A percentile compares a stretch with the other conserved stretches of the same genome.
Evolutionary conservation across 2,329 filamentous ascomycete genomes (phyloP).

Genomic region (Juglanconis juglandina): DNA sequence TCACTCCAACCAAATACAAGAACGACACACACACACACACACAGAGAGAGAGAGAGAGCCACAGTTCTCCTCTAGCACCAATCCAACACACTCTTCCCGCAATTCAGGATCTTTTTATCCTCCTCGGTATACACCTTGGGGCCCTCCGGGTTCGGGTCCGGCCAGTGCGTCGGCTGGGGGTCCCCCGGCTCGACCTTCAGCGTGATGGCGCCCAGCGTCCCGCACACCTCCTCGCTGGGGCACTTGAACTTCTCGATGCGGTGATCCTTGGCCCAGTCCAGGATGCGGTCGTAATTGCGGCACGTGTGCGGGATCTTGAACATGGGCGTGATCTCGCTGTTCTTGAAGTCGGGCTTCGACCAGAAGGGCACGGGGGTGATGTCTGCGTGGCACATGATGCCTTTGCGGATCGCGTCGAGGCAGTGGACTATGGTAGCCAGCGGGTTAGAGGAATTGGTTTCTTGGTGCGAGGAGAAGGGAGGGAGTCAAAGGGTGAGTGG

Average conservation of each 20-base stretch:
- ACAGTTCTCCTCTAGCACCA: background rate
- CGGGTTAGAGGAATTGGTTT: background rate
- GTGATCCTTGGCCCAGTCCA: constrained; percentile 2
- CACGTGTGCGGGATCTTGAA: constrained; percentile 12
- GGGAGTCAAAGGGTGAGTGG: background rate
- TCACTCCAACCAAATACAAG: too few species aligned
- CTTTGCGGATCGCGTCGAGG: constrained; percentile 10
- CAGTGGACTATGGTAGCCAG: background rate
- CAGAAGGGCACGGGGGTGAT: constrained; percentile 8
- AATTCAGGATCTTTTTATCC: constrained; percentile 2
- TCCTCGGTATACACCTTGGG: background rate
- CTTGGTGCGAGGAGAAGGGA: background rate
- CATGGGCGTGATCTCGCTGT: constrained; percentile 12
- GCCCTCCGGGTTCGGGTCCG: constrained; percentile 1
- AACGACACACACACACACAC: too few species aligned
- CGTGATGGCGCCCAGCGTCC: constrained; percentile 5
- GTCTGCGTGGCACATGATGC: constrained; percentile 8
- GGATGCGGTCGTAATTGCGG: constrained; percentile 5
- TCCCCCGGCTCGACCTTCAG: constrained; percentile 8
- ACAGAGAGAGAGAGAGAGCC: too few species aligned
- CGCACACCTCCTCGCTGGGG: background rate
- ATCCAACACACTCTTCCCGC: constrained; percentile 1
- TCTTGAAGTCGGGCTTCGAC: constrained; percentile 9
- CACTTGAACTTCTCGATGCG: constrained; percentile 1
- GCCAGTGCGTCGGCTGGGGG: constrained; percentile 9